Evolutionary conservation across 2,329 filamentous ascomycete genomes (phyloP), one percentile per base, ranked within the genome.

Genomic region (Diatrype stigma): DNA sequence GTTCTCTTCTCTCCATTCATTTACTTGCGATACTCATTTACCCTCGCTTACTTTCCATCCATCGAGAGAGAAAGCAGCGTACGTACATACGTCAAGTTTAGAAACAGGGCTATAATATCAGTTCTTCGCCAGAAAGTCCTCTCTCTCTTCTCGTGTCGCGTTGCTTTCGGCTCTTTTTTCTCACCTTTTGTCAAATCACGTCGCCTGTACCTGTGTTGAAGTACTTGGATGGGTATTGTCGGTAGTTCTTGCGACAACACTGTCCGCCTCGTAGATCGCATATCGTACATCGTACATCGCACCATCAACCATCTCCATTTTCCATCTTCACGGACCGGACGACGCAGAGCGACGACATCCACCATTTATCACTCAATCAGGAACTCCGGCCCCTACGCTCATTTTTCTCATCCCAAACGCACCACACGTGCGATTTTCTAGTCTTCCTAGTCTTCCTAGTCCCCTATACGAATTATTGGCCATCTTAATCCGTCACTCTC

Each of bases 401-500:
- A 44, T 46, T 46, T 35, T 12, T 44, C 19, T 23, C n/a, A 40
- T 23, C 12, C 21, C n/a, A n/a, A 23, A 23, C 21, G n/a, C 22
- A 44, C 21, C 6, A 44, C 40, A 7, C 22, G 21, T 44, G 16
- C 22, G 21, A 44, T 42, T 32, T 17, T 30, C 35, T 32, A 17
- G 46, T 22, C n/a, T n/a, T n/a, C n/a, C n/a, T n/a, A n/a, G n/a
- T n/a, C n/a, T n/a, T n/a, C n/a, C n/a, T n/a, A n/a, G n/a, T n/a
- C n/a, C 14, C 14, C 32, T 40, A 22, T 21, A 28, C 45, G 32
- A 40, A 60, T 56, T 54, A 57, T 62, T 45, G 48, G 45, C 42
- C 45, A 50, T 42, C 46, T 34, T 57, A 60, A 61, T 55, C 57
- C 58, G 59, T 65, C 64, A 65, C 59, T 65, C 61, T 60, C 57